Percentiles rank a stretch among this genome's conserved stretches.
Conservation (phyloP, 2,329 filamentous ascomycete genomes). For the Ophiostoma ips region DNA sequence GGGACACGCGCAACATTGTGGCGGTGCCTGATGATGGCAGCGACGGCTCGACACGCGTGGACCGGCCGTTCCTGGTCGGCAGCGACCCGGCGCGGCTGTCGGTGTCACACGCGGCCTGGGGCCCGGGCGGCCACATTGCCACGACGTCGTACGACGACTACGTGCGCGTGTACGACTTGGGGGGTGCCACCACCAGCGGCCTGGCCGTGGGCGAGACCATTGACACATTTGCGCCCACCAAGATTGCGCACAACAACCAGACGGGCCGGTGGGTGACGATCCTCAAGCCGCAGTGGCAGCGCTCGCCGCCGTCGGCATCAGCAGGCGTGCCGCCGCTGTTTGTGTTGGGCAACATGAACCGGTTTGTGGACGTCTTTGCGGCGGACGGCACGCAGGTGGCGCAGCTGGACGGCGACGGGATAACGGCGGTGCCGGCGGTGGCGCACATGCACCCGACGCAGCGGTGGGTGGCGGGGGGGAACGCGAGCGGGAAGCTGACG, state of each 20-base stretch:
- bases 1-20: constrained; percentile 54
- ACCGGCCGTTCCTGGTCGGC: constrained; percentile 52
- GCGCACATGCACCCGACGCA: constrained; percentile 75
- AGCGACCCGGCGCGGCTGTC: constrained; percentile 73
- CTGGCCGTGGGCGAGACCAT: background rate
- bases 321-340: too few species aligned
- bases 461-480: constrained; percentile 89
- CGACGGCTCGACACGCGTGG: too few species aligned
- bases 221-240: constrained; percentile 51
- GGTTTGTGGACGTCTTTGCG: constrained; percentile 85
- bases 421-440: constrained; percentile 88
- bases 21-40: constrained; percentile 33
- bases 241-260: constrained; percentile 83
- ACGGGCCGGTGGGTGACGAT: constrained; percentile 89
- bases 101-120: constrained; percentile 88
- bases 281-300: constrained; percentile 76
- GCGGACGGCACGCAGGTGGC: constrained; percentile 65
- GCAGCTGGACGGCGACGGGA: constrained; percentile 74
- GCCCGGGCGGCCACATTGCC: constrained; percentile 67
- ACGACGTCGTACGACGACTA: constrained; percentile 93
- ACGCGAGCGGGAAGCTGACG: constrained; percentile 81
- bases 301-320: constrained; percentile 56
- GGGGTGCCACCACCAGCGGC: constrained; percentile 30
- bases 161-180: constrained; percentile 78
- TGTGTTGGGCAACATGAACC: constrained; percentile 92